Conservation (phyloP, 257 asterid species). For the Solanum bulbocastanum region DNA sequence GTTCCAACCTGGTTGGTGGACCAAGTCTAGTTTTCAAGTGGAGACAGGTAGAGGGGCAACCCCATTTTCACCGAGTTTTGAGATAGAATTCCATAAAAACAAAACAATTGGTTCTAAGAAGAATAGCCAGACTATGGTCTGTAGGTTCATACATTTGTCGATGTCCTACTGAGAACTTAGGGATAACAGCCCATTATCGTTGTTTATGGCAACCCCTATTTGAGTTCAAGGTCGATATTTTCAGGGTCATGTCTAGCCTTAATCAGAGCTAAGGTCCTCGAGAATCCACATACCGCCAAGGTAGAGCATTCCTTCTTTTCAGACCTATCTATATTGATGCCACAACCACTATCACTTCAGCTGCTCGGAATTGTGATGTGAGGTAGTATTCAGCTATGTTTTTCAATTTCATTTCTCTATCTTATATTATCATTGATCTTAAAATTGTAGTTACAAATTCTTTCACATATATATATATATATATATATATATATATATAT, state of each 20-base stretch:
- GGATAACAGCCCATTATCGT: background rate
- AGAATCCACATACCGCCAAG: background rate
- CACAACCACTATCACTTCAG: background rate
- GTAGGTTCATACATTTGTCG: background rate
- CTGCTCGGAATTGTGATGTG: background rate
- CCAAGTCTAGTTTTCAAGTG: background rate
- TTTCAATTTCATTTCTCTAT: background rate
- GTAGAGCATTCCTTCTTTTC: background rate
- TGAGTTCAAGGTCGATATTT: background rate
- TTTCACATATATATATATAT: background rate
- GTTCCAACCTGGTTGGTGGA: background rate
- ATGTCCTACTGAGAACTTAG: background rate
- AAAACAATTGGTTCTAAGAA: background rate
- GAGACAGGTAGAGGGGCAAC: background rate
- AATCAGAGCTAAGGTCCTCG: background rate
- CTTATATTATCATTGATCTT: background rate
- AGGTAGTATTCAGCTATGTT: background rate
- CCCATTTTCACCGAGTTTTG: background rate
- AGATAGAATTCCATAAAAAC: background rate
- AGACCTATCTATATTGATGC: background rate
- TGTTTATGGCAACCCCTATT: background rate
- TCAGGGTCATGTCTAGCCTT: background rate
- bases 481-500: too few relatives aligned
- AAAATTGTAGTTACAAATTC: background rate
- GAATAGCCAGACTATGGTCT: background rate